These are phyloP conservation scores for Tylopilus sp. DNA, from an alignment of 1,284 basidiomycete genomes.

Conservation along the genomic window DNA sequence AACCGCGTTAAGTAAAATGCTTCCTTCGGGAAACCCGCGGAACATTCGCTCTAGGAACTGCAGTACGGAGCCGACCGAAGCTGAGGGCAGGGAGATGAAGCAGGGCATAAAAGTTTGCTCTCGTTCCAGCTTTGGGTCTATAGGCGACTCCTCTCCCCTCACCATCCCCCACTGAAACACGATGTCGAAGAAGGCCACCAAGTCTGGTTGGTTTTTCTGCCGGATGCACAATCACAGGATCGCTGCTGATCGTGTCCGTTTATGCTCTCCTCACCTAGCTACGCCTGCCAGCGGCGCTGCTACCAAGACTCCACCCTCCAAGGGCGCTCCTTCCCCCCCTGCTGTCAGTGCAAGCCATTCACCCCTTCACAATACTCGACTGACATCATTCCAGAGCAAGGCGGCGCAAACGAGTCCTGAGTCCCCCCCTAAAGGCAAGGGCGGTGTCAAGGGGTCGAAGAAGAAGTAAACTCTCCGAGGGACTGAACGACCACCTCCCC, in stretches of 20 bases:
- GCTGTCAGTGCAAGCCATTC: conserved; percentile 11
- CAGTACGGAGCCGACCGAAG: conserved; percentile 18
- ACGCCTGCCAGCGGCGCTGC: conserved; percentile 8
- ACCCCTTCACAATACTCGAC: neutral
- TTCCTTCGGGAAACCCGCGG: conserved; percentile 6
- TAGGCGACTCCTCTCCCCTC: conserved; percentile 1
- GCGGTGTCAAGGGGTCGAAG: conserved; percentile 26
- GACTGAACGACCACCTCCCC: no score
- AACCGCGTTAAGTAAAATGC: neutral
- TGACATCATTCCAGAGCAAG: conserved; percentile 22
- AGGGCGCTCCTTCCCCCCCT: conserved; percentile 21
- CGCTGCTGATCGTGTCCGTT: conserved; percentile 5
- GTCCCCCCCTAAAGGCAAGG: conserved; percentile 28
- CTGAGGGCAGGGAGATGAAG: conserved; percentile 29
- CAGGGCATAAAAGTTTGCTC: conserved; percentile 23
- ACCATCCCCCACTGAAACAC: conserved; percentile 5
- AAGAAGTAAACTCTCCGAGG: conserved; percentile 25
- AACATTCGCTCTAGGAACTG: conserved; percentile 6
- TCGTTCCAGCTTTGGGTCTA: neutral
- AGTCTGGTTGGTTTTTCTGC: conserved; percentile 22
- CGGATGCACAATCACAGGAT: neutral
- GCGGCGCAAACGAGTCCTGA: conserved; percentile 20
- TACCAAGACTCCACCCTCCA: conserved; percentile 21
- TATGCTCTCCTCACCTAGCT: conserved; percentile 2
- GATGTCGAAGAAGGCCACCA: conserved; percentile 28